A percentile compares a stretch with the other conserved stretches of the same genome.
These are phyloP conservation scores for Herpetomonas muscarum DNA, from an alignment of 208 protist species.

Conservation along the genomic window DNA sequence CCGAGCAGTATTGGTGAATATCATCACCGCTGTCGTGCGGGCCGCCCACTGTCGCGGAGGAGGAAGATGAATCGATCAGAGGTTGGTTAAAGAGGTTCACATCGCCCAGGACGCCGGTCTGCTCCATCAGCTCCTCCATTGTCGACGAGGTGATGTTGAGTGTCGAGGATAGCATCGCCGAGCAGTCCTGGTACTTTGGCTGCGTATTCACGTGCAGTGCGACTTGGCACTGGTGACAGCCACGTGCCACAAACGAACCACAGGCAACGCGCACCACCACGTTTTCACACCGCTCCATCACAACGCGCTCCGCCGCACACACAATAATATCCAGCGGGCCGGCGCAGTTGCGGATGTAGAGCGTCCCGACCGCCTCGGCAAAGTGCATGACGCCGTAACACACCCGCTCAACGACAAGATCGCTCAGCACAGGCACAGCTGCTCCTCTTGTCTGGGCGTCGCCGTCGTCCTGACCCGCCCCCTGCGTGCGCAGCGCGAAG, in stretches of 20 bases:
- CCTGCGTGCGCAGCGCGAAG: slow-evolving; percentile 11
- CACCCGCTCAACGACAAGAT: slow-evolving; percentile 60
- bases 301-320: slow-evolving; percentile 37
- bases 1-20: neutral
- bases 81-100: slow-evolving; percentile 50
- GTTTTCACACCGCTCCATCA: slow-evolving; percentile 59
- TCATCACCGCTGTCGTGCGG: neutral
- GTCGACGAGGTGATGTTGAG: slow-evolving; percentile 54
- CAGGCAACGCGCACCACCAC: slow-evolving; percentile 68
- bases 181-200: slow-evolving; percentile 51
- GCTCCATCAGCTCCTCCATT: slow-evolving; percentile 37
- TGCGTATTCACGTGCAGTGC: slow-evolving; percentile 69
- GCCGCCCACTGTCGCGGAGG: neutral
- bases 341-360: slow-evolving; percentile 52
- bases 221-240: slow-evolving; percentile 62
- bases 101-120: slow-evolving; percentile 30
- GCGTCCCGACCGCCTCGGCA: slow-evolving; percentile 39
- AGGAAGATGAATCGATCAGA: neutral
- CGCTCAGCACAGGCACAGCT: neutral
- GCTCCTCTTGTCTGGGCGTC: no score
- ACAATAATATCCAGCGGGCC: slow-evolving; percentile 75
- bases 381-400: slow-evolving; percentile 53
- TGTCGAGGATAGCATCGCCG: slow-evolving; percentile 46
- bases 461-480: neutral
- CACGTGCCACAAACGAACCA: slow-evolving; percentile 31